These are phyloP conservation scores for Avena eriantha DNA, from an alignment of 176 grass and related monocot genomes.

Conservation along the genomic window DNA sequence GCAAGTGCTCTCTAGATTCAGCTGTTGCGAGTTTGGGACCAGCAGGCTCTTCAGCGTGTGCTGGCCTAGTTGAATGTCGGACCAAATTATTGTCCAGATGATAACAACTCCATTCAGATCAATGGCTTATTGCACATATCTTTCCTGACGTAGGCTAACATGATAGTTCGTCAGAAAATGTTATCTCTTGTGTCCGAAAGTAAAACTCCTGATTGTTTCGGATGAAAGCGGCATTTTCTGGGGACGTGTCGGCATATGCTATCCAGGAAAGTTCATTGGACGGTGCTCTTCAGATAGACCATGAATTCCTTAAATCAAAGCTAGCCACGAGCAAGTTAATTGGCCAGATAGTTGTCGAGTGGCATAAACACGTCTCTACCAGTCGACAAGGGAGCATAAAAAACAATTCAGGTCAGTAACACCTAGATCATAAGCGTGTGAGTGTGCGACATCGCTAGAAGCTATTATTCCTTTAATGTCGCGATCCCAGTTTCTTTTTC, in stretches of 20 bases:
- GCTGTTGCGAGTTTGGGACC: neutral
- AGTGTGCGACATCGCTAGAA: constrained; percentile 21
- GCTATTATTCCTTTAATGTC: constrained; percentile 38
- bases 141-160: constrained; percentile 25
- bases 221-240: constrained; percentile 27
- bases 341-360: neutral
- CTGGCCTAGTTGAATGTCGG: neutral
- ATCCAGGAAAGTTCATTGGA: constrained; percentile 13
- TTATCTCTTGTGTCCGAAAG: constrained; percentile 1
- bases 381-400: constrained; percentile 31
- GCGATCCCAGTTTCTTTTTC: constrained; percentile 2
- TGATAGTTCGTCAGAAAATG: constrained; percentile 33
- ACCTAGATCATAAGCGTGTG: constrained; percentile 32
- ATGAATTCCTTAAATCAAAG: constrained; percentile 20
- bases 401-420: constrained; percentile 36
- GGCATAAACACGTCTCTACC: constrained; percentile 23
- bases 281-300: neutral
- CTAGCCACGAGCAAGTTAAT: neutral
- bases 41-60: neutral
- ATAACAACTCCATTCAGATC: neutral
- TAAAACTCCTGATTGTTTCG: constrained; percentile 49
- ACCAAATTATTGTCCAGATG: neutral
- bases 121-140: constrained; percentile 22
- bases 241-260: neutral
- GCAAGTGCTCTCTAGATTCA: constrained; percentile 4